Evolutionary conservation across 2,329 filamentous ascomycete species (phyloP), one percentile per base, ranked within the genome.

Genomic region (Helminthosporium solani): DNA sequence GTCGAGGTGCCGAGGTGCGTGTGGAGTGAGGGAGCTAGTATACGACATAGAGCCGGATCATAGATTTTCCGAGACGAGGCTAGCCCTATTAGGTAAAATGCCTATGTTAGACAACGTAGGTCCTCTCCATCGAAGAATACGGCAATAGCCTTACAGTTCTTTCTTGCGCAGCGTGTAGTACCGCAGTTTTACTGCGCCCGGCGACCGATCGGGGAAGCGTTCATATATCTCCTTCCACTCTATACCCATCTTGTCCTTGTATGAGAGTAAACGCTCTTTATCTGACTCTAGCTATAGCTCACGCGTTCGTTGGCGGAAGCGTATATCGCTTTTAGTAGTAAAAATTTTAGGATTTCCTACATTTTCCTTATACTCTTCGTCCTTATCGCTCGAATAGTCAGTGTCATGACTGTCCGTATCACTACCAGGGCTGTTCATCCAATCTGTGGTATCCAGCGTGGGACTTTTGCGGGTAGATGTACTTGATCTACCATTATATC

Each of bases 81-180:
- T n/a, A n/a, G n/a, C n/a, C n/a, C n/a, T n/a, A n/a, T n/a, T n/a
- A n/a, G n/a, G n/a, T n/a, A n/a, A n/a, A n/a, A n/a, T n/a, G n/a
- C n/a, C n/a, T n/a, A n/a, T n/a, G n/a, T n/a, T n/a, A n/a, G n/a
- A n/a, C n/a, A n/a, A n/a, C n/a, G n/a, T n/a, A n/a, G n/a, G n/a
- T n/a, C n/a, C n/a, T n/a, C n/a, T n/a, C n/a, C n/a, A n/a, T n/a
- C n/a, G n/a, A n/a, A n/a, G n/a, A n/a, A 30, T 40, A 21, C 37
- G 21, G 37, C 37, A 23, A 40, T 40, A 40, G 37, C 37, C 37
- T 40, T 40, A 21, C 30, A 30, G 37, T 28, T 40, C 11, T 37
- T 43, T 51, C 45, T 50, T 50, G 36, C 27, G 31, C 12, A 56
- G 46, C 18, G 28, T 49, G 21, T 52, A 40, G 31, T 50, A 56